phyloP scores from a whole-genome alignment of 2,329 filamentous ascomycete genomes.

The Penicillium sp. region DNA sequence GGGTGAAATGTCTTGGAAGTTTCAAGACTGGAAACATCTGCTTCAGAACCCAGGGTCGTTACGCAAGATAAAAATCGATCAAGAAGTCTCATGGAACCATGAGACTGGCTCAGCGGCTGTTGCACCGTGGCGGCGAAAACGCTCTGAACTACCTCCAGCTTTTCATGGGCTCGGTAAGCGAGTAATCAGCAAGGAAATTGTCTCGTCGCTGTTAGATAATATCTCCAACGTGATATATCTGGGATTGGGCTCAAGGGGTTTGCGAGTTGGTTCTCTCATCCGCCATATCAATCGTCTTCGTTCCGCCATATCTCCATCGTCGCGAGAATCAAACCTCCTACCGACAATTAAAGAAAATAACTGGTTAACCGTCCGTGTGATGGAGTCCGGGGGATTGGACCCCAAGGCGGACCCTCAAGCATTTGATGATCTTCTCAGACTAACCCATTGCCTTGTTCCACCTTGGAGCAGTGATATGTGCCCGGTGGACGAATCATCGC shows the following conservation, averaged over 20 bases:
- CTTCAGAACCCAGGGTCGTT: constrained; percentile 33
- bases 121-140: constrained; percentile 21
- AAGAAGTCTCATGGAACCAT: constrained; percentile 42
- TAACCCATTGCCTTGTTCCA: constrained; percentile 34
- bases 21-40: constrained; percentile 47
- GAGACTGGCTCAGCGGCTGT: constrained; percentile 29
- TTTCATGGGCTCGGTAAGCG: constrained; percentile 48
- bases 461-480: constrained; percentile 36
- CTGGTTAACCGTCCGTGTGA: constrained; percentile 53
- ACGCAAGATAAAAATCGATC: constrained; percentile 41
- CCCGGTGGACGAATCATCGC: constrained; percentile 22
- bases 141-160: constrained; percentile 24
- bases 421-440: constrained; percentile 47
- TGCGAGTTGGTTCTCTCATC: constrained; percentile 38
- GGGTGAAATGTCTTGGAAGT: constrained; percentile 42
- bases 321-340: constrained; percentile 29
- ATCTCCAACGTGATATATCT: constrained; percentile 52
- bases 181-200: constrained; percentile 64
- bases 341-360: constrained; percentile 39
- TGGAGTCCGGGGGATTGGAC: constrained; percentile 55
- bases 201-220: constrained; percentile 60
- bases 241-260: constrained; percentile 42
- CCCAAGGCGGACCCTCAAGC: constrained; percentile 51
- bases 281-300: constrained; percentile 28
- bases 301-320: constrained; percentile 16